These are phyloP conservation scores for Mucor ambiguus DNA, from an alignment of 371 early-diverging fungal species.

Conservation along the genomic window DNA sequence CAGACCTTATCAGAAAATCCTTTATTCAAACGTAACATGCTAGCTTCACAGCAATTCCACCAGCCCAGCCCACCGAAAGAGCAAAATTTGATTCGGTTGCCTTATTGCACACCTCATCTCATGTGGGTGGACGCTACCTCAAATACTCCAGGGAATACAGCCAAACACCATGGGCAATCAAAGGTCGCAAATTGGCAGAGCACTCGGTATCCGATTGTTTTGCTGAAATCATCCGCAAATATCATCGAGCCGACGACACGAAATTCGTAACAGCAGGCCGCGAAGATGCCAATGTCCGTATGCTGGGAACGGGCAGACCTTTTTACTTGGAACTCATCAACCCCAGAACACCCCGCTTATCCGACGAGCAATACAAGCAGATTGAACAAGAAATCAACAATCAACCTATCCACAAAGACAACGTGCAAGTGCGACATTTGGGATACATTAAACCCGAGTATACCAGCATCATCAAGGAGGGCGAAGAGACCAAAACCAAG, in stretches of 20 bases:
- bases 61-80: conserved; percentile 30
- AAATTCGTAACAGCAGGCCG: conserved; percentile 92
- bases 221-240: conserved; percentile 56
- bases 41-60: conserved; percentile 51
- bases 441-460: conserved; percentile 44
- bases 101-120: conserved; percentile 54
- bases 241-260: conserved; percentile 60
- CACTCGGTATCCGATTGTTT: conserved; percentile 84
- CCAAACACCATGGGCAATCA: conserved; percentile 87
- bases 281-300: conserved; percentile 97
- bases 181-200: conserved; percentile 71
- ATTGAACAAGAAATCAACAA: conserved; percentile 62
- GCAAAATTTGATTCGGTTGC: conserved; percentile 39
- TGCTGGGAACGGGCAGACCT: conserved; percentile 94
- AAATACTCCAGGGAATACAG: conserved; percentile 85
- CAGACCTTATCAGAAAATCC: too few species aligned
- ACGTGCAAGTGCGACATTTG: conserved; percentile 60
- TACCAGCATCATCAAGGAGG: conserved; percentile 78
- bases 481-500: conserved; percentile 85
- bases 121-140: conserved; percentile 76
- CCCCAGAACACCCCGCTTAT: conserved; percentile 56
- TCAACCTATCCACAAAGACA: conserved; percentile 44
- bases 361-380: conserved; percentile 44
- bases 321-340: conserved; percentile 90
- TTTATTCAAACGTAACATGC: background rate